These are phyloP conservation scores for Oryza meridionalis DNA, from an alignment of 176 grass and related monocot species.

Conservation along the genomic window DNA sequence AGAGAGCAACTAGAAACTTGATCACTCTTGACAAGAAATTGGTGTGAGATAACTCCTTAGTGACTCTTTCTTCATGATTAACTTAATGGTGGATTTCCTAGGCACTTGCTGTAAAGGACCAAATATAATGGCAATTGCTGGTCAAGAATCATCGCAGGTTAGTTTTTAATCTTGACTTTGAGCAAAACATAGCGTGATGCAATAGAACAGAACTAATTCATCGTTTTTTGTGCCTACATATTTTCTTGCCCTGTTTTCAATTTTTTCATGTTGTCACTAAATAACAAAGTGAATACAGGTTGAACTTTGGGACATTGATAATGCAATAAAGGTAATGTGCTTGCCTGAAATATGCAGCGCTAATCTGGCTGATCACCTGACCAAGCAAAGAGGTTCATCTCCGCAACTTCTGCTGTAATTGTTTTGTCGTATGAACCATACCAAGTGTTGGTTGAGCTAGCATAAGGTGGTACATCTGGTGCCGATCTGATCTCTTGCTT, in stretches of 20 bases:
- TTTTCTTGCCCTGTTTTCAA: conserved; percentile 34
- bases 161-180: conserved; percentile 30
- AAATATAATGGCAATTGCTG: conserved; percentile 77
- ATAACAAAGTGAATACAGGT: conserved; percentile 53
- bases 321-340: conserved; percentile 60
- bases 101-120: conserved; percentile 41
- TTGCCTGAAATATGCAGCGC: conserved; percentile 57
- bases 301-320: conserved; percentile 85
- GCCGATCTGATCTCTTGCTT: not conserved
- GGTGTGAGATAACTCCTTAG: conserved; percentile 4
- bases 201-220: not conserved
- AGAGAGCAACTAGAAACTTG: not conserved
- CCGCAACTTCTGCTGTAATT: conserved; percentile 4
- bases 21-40: not conserved
- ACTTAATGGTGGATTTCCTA: conserved; percentile 35
- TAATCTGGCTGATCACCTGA: conserved; percentile 44
- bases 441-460: not conserved
- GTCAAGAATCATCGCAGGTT: conserved; percentile 74
- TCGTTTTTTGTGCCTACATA: conserved; percentile 22
- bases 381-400: conserved; percentile 72
- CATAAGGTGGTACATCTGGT: not conserved
- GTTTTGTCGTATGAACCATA: conserved; percentile 28
- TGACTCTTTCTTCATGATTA: conserved; percentile 17
- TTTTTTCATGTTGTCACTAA: conserved; percentile 26
- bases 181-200: not conserved